A percentile compares a stretch with the other conserved stretches of the same genome.
These are phyloP conservation scores for Eucalyptus pumila DNA, from an alignment of 345 rosid species.

Conservation along the genomic window DNA sequence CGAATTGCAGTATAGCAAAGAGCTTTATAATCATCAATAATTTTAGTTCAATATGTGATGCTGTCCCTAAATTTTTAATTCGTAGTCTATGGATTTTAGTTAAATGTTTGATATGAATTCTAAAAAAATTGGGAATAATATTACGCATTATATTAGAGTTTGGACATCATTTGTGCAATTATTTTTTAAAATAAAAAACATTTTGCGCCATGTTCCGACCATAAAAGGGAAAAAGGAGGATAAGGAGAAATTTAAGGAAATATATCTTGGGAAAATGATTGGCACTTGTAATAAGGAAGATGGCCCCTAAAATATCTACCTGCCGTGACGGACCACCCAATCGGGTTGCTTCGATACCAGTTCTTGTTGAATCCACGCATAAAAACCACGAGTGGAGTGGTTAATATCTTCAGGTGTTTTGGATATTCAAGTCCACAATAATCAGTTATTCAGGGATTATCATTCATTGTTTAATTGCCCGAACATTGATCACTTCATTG, in stretches of 20 bases:
- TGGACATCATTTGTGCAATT: neutral
- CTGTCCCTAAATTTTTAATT: no score
- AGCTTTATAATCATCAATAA: neutral
- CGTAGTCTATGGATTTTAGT: no score
- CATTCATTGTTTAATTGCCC: neutral
- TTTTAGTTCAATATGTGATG: no score
- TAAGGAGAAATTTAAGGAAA: neutral
- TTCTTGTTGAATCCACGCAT: neutral
- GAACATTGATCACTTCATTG: neutral
- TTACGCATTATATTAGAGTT: neutral
- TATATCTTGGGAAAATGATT: neutral
- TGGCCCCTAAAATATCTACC: neutral
- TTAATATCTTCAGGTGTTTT: neutral
- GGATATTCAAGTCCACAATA: neutral
- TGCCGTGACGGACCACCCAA: neutral
- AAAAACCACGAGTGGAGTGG: neutral
- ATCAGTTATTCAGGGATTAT: neutral
- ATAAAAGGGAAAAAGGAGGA: neutral
- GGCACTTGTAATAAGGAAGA: neutral
- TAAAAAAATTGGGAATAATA: no score
- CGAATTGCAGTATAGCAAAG: neutral
- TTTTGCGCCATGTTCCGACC: neutral
- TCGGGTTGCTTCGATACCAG: neutral
- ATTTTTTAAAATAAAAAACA: neutral
- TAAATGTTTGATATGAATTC: no score